These are phyloP conservation scores for Talaromyces sp. DNA, from an alignment of 2,329 filamentous ascomycete species.

Conservation along the genomic window DNA sequence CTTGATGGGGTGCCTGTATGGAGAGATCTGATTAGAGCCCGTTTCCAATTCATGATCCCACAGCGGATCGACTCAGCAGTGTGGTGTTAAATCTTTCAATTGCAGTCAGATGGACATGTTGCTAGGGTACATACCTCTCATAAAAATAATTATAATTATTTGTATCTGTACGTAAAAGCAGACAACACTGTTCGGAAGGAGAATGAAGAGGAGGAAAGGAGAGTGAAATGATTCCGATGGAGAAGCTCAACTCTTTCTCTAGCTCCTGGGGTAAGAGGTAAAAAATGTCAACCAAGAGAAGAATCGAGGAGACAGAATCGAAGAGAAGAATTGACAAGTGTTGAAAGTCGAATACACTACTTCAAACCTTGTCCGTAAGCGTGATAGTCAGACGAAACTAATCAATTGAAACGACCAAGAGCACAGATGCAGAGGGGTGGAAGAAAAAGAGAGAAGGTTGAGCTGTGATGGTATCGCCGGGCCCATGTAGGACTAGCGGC, in stretches of 20 bases:
- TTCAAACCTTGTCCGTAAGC: background rate
- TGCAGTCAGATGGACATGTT: background rate
- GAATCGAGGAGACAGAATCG: background rate
- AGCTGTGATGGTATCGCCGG: background rate
- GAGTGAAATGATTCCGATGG: background rate
- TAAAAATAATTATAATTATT: constrained; percentile 13
- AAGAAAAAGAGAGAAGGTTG: background rate
- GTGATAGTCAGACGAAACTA: background rate
- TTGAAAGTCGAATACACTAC: background rate
- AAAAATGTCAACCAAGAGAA: constrained; percentile 5
- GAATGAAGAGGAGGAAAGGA: constrained; percentile 14
- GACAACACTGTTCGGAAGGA: constrained; percentile 13
- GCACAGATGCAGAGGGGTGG: background rate
- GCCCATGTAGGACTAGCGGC: background rate
- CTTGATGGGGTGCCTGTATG: background rate
- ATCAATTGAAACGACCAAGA: background rate
- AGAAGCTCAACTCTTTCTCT: background rate
- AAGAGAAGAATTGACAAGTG: constrained; percentile 7
- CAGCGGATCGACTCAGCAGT: background rate
- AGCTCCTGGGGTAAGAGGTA: background rate
- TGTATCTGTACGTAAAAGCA: constrained; percentile 12
- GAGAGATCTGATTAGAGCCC: background rate
- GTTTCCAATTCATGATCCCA: background rate
- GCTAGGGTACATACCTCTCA: constrained; percentile 12
- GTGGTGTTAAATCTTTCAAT: background rate